Evolutionary conservation across 192 early-diverging fungal genomes (phyloP).

Genomic region (Oehlia diaphana): DNA sequence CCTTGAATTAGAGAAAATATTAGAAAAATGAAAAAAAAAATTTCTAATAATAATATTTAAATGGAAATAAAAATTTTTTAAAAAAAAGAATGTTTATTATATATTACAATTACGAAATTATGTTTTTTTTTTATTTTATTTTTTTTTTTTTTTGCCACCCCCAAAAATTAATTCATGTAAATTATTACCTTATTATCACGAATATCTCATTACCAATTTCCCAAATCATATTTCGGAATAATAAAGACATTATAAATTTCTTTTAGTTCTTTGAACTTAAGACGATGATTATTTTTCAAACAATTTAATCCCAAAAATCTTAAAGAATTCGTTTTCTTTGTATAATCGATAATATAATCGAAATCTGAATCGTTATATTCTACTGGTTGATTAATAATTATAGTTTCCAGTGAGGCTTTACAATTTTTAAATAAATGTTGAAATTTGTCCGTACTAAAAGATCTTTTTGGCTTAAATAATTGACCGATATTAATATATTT

Average conservation of each 20-base stretch:
- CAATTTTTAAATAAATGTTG: not conserved
- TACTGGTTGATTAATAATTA: not conserved
- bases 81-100: no score
- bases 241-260: not conserved
- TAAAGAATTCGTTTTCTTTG: not conserved
- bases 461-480: not conserved
- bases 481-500: not conserved
- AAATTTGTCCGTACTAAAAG: not conserved
- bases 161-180: no score
- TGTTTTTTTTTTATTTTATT: no score
- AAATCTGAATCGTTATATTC: not conserved
- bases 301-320: not conserved
- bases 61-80: no score
- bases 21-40: no score
- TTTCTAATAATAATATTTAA: no score
- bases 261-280: not conserved
- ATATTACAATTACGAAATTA: no score
- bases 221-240: not conserved
- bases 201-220: not conserved
- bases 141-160: no score
- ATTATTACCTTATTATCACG: no score
- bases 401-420: not conserved
- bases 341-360: not conserved
- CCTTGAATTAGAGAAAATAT: no score
- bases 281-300: not conserved